These are phyloP conservation scores for Aspergillus sclerotialis DNA, from an alignment of 2,329 filamentous ascomycete genomes.

Conservation along the genomic window DNA sequence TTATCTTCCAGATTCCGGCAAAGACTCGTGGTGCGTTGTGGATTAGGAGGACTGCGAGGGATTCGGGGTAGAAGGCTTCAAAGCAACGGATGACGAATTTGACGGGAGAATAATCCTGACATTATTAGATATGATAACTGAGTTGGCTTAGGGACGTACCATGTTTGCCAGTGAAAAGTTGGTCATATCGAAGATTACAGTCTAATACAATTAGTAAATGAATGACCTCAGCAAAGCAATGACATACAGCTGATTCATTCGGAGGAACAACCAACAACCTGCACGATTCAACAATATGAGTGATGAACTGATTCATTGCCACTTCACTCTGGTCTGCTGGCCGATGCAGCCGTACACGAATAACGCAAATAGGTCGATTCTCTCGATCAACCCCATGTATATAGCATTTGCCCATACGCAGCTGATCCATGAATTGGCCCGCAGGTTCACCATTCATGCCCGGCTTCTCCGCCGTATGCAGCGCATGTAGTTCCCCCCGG, in stretches of 20 bases:
- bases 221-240: no score
- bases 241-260: slow-evolving; percentile 80
- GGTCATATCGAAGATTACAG: not conserved
- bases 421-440: slow-evolving; percentile 68
- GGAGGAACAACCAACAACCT: slow-evolving; percentile 69
- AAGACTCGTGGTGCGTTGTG: slow-evolving; percentile 96
- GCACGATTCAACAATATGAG: slow-evolving; percentile 90
- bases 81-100: slow-evolving; percentile 99
- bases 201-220: no score
- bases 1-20: slow-evolving; percentile 82
- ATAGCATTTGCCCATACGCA: slow-evolving; percentile 85
- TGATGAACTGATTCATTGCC: slow-evolving; percentile 76
- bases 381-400: slow-evolving; percentile 76
- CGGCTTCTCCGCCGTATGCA: slow-evolving; percentile 51
- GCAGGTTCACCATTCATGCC: slow-evolving; percentile 47
- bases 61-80: slow-evolving; percentile 95
- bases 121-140: no score
- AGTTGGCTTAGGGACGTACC: no score
- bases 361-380: slow-evolving; percentile 75
- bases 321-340: slow-evolving; percentile 76
- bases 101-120: not conserved
- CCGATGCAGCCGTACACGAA: slow-evolving; percentile 72
- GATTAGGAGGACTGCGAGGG: slow-evolving; percentile 75
- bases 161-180: not conserved
- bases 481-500: slow-evolving; percentile 61